A percentile compares a stretch with the other conserved stretches of the same genome.
Conservation (phyloP, 164 flowering plant species). For the Echeveria elegans region DNA sequence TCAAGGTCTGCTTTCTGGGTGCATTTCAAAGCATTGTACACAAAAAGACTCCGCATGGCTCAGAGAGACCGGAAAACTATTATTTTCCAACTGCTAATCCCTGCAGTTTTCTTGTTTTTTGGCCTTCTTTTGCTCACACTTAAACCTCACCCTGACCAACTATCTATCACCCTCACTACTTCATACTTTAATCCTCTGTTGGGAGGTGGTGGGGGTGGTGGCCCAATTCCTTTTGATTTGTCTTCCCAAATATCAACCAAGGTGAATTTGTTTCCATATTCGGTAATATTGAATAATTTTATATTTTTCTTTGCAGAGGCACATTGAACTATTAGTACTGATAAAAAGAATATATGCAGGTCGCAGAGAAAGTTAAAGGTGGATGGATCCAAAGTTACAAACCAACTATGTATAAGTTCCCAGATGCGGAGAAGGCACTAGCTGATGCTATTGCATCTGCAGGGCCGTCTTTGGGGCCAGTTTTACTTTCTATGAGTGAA, state of each 20-base stretch:
- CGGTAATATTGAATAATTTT: background rate
- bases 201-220: constrained; percentile 91
- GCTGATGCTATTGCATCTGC: constrained; percentile 80
- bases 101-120: constrained; percentile 71
- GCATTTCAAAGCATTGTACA: constrained; percentile 73
- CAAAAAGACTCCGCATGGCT: constrained; percentile 80
- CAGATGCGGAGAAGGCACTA: constrained; percentile 62
- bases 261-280: constrained; percentile 23
- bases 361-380: constrained; percentile 58
- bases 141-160: constrained; percentile 96
- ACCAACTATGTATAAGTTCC: constrained; percentile 58
- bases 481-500: constrained; percentile 81
- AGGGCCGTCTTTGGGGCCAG: constrained; percentile 76
- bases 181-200: constrained; percentile 83
- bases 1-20: constrained; percentile 66
- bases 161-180: constrained; percentile 71
- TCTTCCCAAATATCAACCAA: constrained; percentile 54
- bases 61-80: constrained; percentile 78
- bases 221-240: constrained; percentile 90
- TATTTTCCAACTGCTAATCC: constrained; percentile 88
- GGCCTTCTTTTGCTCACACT: constrained; percentile 82
- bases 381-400: constrained; percentile 81
- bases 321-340: background rate
- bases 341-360: constrained; percentile 33
- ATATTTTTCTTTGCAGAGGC: background rate